These are phyloP conservation scores for Diaporthe humulicola DNA, from an alignment of 2,329 filamentous ascomycete genomes.

Conservation along the genomic window DNA sequence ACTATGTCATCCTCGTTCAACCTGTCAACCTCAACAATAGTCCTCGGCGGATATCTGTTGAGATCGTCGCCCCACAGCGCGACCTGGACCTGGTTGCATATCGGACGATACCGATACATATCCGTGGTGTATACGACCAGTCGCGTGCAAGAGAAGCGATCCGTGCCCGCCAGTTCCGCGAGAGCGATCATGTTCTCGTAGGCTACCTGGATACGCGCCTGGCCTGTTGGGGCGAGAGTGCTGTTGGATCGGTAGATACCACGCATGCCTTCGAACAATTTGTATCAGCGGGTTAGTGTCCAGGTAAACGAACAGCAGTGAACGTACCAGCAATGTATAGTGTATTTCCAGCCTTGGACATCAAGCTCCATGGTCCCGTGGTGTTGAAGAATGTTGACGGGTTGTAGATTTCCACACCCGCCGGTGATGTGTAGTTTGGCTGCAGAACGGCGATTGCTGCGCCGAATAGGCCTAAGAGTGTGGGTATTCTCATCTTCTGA, in stretches of 20 bases:
- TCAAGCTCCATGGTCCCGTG: constrained; percentile 6
- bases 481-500: not conserved
- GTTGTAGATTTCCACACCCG: not conserved
- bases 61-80: not conserved
- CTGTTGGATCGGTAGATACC: not conserved
- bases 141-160: not conserved
- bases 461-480: not conserved
- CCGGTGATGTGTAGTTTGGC: constrained; percentile 2
- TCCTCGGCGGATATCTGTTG: not conserved
- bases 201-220: not conserved
- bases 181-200: not conserved
- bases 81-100: not conserved
- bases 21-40: not conserved
- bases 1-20: not conserved
- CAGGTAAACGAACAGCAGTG: not conserved
- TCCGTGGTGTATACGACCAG: constrained; percentile 13
- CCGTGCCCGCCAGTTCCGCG: not conserved
- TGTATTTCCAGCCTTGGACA: constrained; percentile 3
- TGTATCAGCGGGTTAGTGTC: not conserved
- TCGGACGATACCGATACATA: constrained; percentile 2
- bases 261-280: not conserved
- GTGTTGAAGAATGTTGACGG: constrained; percentile 1
- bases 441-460: not conserved
- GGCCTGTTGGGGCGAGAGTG: not conserved
- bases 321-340: not conserved